Conservation (phyloP, 805 yeast species). For the Starmerella bacillaris region DNA sequence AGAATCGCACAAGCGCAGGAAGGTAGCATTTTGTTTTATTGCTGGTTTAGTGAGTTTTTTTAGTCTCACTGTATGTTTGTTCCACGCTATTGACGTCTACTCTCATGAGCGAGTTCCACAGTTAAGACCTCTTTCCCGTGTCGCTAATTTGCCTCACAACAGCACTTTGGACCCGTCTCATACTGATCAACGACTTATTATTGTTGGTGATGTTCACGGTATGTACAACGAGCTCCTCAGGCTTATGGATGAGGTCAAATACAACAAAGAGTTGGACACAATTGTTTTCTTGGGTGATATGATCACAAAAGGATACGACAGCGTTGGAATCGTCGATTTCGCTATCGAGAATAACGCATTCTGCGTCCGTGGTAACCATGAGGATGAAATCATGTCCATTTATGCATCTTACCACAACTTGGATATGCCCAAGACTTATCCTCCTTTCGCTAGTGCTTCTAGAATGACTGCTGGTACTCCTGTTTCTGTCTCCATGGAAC, state of each 20-base stretch:
- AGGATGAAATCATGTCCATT: slow-evolving; percentile 45
- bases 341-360: slow-evolving; percentile 41
- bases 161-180: slow-evolving; percentile 9
- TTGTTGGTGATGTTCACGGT: slow-evolving; percentile 85
- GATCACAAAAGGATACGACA: slow-evolving; percentile 65
- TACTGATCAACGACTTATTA: slow-evolving; percentile 31
- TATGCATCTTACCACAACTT: slow-evolving; percentile 45
- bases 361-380: slow-evolving; percentile 84
- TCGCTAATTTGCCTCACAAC: slow-evolving; percentile 13
- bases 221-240: slow-evolving; percentile 36
- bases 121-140: slow-evolving; percentile 15
- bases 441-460: slow-evolving; percentile 15
- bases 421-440: slow-evolving; percentile 16
- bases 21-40: no score
- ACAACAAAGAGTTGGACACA: slow-evolving; percentile 29
- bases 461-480: slow-evolving; percentile 12
- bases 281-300: slow-evolving; percentile 70
- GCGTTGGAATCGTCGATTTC: slow-evolving; percentile 47
- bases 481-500: slow-evolving; percentile 9
- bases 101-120: slow-evolving; percentile 7
- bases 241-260: slow-evolving; percentile 35
- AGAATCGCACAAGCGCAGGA: no score
- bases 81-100: no score
- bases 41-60: no score
- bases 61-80: no score